Evolutionary conservation across 1,284 basidiomycete species (phyloP).

Genomic region (Trametes sp.): DNA sequence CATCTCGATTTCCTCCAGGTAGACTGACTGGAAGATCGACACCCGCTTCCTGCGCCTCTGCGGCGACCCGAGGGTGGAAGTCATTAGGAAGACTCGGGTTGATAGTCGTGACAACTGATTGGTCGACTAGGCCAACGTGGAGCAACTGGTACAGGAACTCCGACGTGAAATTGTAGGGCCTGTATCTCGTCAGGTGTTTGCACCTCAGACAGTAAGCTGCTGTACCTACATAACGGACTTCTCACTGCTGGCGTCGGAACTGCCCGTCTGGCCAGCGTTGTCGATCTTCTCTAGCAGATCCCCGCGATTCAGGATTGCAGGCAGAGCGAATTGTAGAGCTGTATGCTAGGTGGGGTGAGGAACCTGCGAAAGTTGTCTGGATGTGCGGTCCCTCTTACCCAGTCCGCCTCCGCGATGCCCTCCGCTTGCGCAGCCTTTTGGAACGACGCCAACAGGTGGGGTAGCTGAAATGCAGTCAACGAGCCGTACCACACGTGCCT

Average conservation of each 20-base stretch:
- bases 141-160: constrained; percentile 68
- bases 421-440: constrained; percentile 62
- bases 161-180: constrained; percentile 57
- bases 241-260: constrained; percentile 31
- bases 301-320: constrained; percentile 54
- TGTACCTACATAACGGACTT: constrained; percentile 29
- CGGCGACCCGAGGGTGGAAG: constrained; percentile 53
- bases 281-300: constrained; percentile 53
- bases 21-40: constrained; percentile 60
- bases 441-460: constrained; percentile 61
- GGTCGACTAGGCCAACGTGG: constrained; percentile 61
- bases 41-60: constrained; percentile 65
- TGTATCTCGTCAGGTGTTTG: constrained; percentile 26
- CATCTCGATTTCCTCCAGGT: too few relatives aligned
- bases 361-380: background rate
- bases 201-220: background rate
- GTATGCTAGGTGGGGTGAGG: constrained; percentile 50
- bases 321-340: constrained; percentile 63
- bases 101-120: constrained; percentile 54
- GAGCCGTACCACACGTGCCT: background rate
- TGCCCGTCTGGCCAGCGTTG: constrained; percentile 25
- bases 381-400: constrained; percentile 49
- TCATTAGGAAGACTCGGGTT: constrained; percentile 60
- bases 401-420: constrained; percentile 57
- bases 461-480: constrained; percentile 55